Evolutionary conservation across 2,329 filamentous ascomycete species (phyloP).

Genomic region (Pseudogymnoascus sp.): DNA sequence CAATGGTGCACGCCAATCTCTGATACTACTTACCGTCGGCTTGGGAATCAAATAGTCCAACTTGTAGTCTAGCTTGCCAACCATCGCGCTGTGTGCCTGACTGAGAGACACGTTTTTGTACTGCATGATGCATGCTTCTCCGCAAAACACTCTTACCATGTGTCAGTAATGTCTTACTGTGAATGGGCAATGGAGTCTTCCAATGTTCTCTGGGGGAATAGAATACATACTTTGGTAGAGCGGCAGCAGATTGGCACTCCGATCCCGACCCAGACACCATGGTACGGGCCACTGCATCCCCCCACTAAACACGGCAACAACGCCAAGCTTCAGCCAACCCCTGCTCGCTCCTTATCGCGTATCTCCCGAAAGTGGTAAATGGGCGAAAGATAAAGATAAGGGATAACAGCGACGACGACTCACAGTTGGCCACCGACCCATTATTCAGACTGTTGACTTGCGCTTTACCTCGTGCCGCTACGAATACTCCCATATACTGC

Average conservation of each 20-base stretch:
- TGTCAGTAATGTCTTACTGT: not conserved
- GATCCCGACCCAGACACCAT: not conserved
- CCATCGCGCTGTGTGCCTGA: not conserved
- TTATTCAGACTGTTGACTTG: constrained; percentile 1
- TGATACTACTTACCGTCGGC: not conserved
- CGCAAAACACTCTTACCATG: not conserved
- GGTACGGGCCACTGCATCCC: not conserved
- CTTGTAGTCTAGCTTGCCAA: not conserved
- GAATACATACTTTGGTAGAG: not conserved
- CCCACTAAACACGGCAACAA: not conserved
- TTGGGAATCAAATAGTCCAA: not conserved
- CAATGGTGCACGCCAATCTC: not conserved
- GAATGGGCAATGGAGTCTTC: not conserved
- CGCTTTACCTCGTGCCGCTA: not conserved
- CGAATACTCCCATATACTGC: not conserved
- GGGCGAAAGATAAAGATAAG: constrained; percentile 1
- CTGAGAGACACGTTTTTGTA: not conserved
- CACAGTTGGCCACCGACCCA: not conserved
- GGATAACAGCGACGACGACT: not conserved
- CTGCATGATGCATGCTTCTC: constrained; percentile 1
- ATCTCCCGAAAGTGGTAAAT: constrained; percentile 1
- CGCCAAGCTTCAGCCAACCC: not conserved
- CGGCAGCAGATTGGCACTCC: not conserved
- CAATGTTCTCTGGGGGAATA: not conserved
- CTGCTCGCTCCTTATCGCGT: not conserved